phyloP scores from a whole-genome alignment of 495 filamentous ascomycete species.

The Neurospora pannonica region DNA sequence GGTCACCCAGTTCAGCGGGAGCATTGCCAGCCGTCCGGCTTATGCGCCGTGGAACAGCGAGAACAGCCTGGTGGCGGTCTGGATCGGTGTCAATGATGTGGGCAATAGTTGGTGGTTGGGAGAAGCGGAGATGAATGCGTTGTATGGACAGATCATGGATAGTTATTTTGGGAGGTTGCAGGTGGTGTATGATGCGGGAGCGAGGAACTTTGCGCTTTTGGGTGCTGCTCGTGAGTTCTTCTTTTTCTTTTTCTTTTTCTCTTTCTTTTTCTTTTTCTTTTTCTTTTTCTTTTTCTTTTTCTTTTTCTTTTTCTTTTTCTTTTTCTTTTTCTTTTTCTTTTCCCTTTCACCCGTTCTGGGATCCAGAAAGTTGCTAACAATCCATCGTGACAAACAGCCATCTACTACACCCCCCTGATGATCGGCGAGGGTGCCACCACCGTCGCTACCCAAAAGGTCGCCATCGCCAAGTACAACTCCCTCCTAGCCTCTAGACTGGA shows the following conservation, averaged over 20 bases:
- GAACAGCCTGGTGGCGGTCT: constrained; percentile 58
- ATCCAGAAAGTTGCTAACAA: background rate
- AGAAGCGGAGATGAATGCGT: constrained; percentile 21
- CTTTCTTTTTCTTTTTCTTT: background rate
- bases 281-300: background rate
- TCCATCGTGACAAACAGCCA: constrained; percentile 21
- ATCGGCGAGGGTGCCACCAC: constrained; percentile 15
- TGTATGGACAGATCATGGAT: constrained; percentile 47
- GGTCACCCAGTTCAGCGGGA: constrained; percentile 39
- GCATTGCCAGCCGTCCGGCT: constrained; percentile 17
- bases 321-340: background rate
- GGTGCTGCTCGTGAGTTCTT: constrained; percentile 51
- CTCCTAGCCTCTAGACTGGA: constrained; percentile 13
- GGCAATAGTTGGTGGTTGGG: constrained; percentile 52
- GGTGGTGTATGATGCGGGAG: constrained; percentile 53
- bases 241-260: background rate
- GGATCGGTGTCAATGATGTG: constrained; percentile 76
- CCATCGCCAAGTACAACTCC: constrained; percentile 32
- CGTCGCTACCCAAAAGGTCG: constrained; percentile 18
- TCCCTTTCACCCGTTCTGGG: background rate
- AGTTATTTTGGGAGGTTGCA: constrained; percentile 47
- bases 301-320: background rate
- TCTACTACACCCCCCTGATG: constrained; percentile 54
- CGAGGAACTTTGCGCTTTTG: constrained; percentile 66
- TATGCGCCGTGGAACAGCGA: constrained; percentile 50